Conservation (phyloP, 2,329 filamentous ascomycete genomes). For the Curvularia hawaiiensis region DNA sequence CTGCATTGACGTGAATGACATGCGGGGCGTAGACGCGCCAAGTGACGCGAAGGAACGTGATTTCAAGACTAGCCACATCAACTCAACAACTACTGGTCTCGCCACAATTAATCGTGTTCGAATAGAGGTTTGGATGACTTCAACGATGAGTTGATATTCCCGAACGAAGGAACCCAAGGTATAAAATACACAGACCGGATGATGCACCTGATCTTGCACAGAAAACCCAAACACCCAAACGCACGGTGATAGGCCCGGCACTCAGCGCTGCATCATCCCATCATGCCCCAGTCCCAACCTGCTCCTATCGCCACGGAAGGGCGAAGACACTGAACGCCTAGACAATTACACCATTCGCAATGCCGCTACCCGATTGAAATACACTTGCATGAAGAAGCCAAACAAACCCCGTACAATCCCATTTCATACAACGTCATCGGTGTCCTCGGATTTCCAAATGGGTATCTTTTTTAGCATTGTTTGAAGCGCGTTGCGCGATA, state of each 20-base stretch:
- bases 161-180: constrained; percentile 16
- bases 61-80: not conserved
- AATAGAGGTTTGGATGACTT: not conserved
- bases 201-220: constrained; percentile 19
- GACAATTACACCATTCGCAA: constrained; percentile 34
- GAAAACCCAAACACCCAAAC: constrained; percentile 23
- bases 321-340: constrained; percentile 28
- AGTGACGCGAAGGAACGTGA: constrained; percentile 34
- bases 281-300: constrained; percentile 18
- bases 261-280: constrained; percentile 21
- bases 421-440: constrained; percentile 42
- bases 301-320: constrained; percentile 11
- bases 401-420: constrained; percentile 26
- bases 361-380: constrained; percentile 29
- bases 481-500: constrained; percentile 31
- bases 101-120: not conserved
- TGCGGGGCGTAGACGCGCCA: constrained; percentile 26
- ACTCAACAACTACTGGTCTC: not conserved
- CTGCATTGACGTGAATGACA: constrained; percentile 11
- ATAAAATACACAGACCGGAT: constrained; percentile 29
- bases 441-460: constrained; percentile 35
- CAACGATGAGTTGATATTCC: constrained; percentile 16
- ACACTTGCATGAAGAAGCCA: constrained; percentile 26
- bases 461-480: constrained; percentile 42
- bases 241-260: constrained; percentile 14